Evolutionary conservation across 1,284 basidiomycete species (phyloP).

Genomic region (Neolentinus lepideus): DNA sequence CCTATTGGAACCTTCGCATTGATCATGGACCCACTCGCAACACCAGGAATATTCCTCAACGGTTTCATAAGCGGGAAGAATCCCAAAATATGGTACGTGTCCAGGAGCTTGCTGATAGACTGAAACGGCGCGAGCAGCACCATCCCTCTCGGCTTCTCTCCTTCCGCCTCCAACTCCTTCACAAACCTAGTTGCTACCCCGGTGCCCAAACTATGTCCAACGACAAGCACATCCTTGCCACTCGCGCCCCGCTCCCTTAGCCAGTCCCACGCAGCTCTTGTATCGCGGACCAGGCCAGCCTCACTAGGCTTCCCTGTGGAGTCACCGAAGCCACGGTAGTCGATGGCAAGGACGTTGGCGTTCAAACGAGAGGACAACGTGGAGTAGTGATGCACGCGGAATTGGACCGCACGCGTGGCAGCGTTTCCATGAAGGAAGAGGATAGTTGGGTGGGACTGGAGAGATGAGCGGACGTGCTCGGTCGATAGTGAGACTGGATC

Average conservation of each 20-base stretch:
- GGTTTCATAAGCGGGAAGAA: slow-evolving; percentile 68
- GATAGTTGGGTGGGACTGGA: slow-evolving; percentile 63
- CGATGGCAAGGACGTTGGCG: slow-evolving; percentile 78
- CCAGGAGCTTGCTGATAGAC: slow-evolving; percentile 55
- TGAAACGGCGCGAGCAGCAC: slow-evolving; percentile 78
- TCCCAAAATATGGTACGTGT: slow-evolving; percentile 68
- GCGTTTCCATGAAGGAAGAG: slow-evolving; percentile 92
- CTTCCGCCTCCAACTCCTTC: slow-evolving; percentile 48
- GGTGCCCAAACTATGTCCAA: slow-evolving; percentile 83
- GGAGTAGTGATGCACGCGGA: slow-evolving; percentile 58
- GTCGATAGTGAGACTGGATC: slow-evolving; percentile 23
- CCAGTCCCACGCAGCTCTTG: slow-evolving; percentile 79
- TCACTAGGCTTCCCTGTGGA: slow-evolving; percentile 76
- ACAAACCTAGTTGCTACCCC: slow-evolving; percentile 65
- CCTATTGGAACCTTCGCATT: too few species aligned
- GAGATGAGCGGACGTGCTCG: slow-evolving; percentile 34
- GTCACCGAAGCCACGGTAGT: slow-evolving; percentile 93
- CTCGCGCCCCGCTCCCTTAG: slow-evolving; percentile 51
- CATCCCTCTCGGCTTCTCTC: slow-evolving; percentile 47
- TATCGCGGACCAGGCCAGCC: slow-evolving; percentile 69
- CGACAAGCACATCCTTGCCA: slow-evolving; percentile 55
- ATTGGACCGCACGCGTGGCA: slow-evolving; percentile 61
- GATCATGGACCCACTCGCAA: slow-evolving; percentile 52
- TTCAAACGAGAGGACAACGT: slow-evolving; percentile 55
- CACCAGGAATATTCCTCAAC: slow-evolving; percentile 61